Conservation (phyloP, 495 filamentous ascomycete genomes). For the Glonium stellatum region DNA sequence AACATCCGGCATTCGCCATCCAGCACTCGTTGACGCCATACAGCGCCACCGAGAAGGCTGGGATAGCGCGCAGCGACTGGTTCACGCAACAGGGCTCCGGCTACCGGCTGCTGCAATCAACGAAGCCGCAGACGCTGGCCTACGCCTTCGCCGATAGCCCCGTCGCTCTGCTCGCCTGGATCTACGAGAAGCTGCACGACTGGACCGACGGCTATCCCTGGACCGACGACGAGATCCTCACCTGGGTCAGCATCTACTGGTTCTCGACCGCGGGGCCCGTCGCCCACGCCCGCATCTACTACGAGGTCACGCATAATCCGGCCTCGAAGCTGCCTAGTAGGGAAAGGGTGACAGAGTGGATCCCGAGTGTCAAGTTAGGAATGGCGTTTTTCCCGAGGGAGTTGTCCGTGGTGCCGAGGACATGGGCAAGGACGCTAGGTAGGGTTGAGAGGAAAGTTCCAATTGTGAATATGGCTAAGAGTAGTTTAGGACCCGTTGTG, state of each 20-base stretch:
- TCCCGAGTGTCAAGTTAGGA: constrained; percentile 47
- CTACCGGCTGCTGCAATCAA: constrained; percentile 42
- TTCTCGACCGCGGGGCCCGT: constrained; percentile 45
- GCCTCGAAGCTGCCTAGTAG: constrained; percentile 9
- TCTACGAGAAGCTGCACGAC: constrained; percentile 46
- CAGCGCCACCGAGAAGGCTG: constrained; percentile 33
- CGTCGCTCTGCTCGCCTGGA: constrained; percentile 46
- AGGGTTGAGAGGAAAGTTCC: neutral
- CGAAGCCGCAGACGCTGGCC: constrained; percentile 45
- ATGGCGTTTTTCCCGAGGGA: constrained; percentile 49
- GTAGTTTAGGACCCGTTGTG: constrained; percentile 41
- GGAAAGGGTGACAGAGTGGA: constrained; percentile 28
- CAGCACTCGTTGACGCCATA: constrained; percentile 40
- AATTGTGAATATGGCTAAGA: neutral
- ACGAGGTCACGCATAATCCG: constrained; percentile 35
- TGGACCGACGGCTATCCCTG: constrained; percentile 46
- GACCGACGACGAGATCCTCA: constrained; percentile 48
- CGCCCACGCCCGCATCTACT: constrained; percentile 45
- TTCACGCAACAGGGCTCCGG: constrained; percentile 38
- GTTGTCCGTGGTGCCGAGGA: constrained; percentile 42
- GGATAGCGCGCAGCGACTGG: constrained; percentile 29
- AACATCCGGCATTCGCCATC: constrained; percentile 40
- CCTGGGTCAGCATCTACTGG: constrained; percentile 48
- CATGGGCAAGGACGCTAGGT: constrained; percentile 44
- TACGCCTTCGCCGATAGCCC: constrained; percentile 47